Evolutionary conservation across 1,139 yeast genomes (phyloP), one percentile per base, ranked within the genome.

Genomic region (Geotrichum siamense): DNA sequence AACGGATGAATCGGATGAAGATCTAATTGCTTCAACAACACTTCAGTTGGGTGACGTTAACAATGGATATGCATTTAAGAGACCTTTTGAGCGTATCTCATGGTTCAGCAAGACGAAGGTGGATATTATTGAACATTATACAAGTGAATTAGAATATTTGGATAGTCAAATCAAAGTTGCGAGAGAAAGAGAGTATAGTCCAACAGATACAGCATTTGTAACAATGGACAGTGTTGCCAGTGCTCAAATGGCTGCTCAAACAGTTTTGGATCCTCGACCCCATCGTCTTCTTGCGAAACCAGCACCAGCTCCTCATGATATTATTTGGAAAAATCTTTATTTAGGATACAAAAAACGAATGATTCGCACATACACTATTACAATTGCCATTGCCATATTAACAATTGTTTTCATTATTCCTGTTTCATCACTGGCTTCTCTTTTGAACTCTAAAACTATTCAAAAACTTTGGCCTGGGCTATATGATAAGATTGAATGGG

Each of bases 171-270:
- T 85, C 38, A 53, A 54, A 9, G 58, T 65, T 17, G 70, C 76
- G 2, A 68, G 85, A 39, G 61, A 61, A 8, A 70, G 67, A 29
- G 51, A 53, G 17, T 71, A 69, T 49, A 55, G 57, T 26, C 63
- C 74, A 13, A 66, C 70, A 5, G 68, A 70, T 15, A 67, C 71
- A 10, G 94, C 95, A 0, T 85, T 85, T 61, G 76, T 85, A 19
- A 85, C 94, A 1, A 80, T 85, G 91, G 81, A 79, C 51, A 74
- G 85, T 1, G 94, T 84, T 8, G 84, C 93, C 0, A 79, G 81
- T 54, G 94, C 95, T 1, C 96, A 85, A 59, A 78, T 85, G 82
- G 79, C 86, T 6, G 93, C 95, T 0, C 96, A 86, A 59, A 85
- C 94, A 0, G 83, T 84, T 0, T 66, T 85, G 41, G 93, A 86